Evolutionary conservation across 257 asterid genomes (phyloP).

Genomic region (Penstemon davidsonii): DNA sequence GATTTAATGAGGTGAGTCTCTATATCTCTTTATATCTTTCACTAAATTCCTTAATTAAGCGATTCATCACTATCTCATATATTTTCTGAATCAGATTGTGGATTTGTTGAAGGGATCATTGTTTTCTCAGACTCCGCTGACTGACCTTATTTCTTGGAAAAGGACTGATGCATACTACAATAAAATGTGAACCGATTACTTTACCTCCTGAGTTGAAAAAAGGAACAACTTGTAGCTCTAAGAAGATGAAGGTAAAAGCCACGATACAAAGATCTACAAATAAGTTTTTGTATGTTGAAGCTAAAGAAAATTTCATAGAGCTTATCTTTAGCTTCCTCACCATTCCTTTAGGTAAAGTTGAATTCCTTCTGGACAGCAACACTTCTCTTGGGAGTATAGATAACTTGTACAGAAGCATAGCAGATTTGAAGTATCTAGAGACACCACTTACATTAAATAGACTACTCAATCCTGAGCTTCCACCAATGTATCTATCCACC

Average conservation of each 20-base stretch:
- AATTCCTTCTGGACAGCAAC: constrained; percentile 17
- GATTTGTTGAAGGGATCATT: constrained; percentile 23
- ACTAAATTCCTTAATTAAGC: background rate
- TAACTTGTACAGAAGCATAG: constrained; percentile 24
- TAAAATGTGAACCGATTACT: background rate
- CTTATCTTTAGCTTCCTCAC: constrained; percentile 24
- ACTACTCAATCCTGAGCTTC: constrained; percentile 15
- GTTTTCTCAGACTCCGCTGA: constrained; percentile 23
- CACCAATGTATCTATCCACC: constrained; percentile 16
- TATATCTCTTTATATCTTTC: background rate
- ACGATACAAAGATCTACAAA: constrained; percentile 26
- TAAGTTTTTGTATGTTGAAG: constrained; percentile 26
- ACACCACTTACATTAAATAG: background rate
- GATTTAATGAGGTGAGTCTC: background rate
- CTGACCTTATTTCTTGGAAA: constrained; percentile 22
- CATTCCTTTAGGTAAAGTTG: constrained; percentile 30
- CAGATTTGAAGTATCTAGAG: background rate
- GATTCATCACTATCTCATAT: background rate
- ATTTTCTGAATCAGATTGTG: constrained; percentile 19
- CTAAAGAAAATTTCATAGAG: constrained; percentile 19
- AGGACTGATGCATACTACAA: background rate
- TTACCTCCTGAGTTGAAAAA: background rate
- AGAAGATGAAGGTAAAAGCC: constrained; percentile 22
- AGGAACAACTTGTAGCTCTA: background rate
- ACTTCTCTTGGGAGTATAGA: constrained; percentile 19